These are phyloP conservation scores for Phialophora tarda DNA, from an alignment of 2,329 filamentous ascomycete genomes.

Conservation along the genomic window DNA sequence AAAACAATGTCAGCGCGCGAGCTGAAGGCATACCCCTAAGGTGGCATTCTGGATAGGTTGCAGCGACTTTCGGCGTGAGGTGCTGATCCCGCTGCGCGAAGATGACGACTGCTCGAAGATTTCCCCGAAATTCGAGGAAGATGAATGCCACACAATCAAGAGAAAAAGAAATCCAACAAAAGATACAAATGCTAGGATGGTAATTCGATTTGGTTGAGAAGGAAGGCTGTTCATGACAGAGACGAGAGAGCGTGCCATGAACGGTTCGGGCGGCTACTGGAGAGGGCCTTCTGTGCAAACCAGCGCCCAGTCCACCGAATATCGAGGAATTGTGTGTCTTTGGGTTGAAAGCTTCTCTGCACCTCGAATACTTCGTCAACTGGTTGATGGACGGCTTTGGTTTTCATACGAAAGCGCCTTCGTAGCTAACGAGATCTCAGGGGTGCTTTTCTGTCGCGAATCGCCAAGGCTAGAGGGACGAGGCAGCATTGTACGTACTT, in stretches of 20 bases:
- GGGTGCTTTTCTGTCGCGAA: background rate
- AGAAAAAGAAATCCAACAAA: background rate
- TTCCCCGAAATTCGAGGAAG: background rate
- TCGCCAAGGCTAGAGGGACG: background rate
- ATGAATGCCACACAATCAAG: background rate
- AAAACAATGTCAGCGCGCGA: background rate
- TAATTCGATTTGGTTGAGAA: background rate
- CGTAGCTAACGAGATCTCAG: background rate
- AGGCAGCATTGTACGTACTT: background rate
- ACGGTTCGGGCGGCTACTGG: background rate
- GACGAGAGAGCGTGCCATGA: background rate
- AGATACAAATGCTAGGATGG: background rate
- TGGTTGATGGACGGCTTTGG: background rate
- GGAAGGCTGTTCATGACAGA: conserved; percentile 2
- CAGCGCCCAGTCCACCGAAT: background rate
- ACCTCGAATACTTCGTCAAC: background rate
- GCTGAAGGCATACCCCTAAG: background rate
- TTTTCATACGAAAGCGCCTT: background rate
- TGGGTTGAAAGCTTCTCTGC: background rate
- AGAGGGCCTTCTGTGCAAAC: background rate
- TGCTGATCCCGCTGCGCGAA: background rate
- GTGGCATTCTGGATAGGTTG: conserved; percentile 3
- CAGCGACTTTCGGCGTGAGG: background rate
- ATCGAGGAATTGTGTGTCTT: background rate
- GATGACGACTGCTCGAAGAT: background rate